Percentiles rank a stretch among this genome's conserved stretches.
These are phyloP conservation scores for Acrocalymma vagum DNA, from an alignment of 2,329 filamentous ascomycete genomes.

Conservation along the genomic window DNA sequence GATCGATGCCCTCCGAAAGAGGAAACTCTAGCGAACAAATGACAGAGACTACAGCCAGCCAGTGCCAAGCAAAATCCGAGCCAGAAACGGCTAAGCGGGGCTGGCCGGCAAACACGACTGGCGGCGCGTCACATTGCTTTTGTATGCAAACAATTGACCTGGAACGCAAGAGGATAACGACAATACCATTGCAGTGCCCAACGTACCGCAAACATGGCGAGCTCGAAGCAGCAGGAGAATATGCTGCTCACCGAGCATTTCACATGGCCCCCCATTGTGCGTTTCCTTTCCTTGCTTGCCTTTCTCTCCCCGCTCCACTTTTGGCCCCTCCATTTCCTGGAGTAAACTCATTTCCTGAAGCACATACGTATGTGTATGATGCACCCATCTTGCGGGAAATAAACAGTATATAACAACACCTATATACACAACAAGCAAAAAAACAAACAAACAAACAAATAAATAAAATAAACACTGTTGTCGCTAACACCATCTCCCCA, in stretches of 20 bases:
- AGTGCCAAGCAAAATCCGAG: slow-evolving; percentile 20
- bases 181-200: slow-evolving; percentile 10
- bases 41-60: too few species aligned
- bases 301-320: slow-evolving; percentile 6
- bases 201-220: slow-evolving; percentile 47
- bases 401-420: not conserved
- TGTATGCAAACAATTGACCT: too few species aligned
- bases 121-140: slow-evolving; percentile 24
- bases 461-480: too few species aligned
- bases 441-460: too few species aligned
- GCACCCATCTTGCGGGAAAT: not conserved
- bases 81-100: too few species aligned
- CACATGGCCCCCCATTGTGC: slow-evolving; percentile 88
- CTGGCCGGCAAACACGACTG: slow-evolving; percentile 32
- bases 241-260: slow-evolving; percentile 93
- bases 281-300: too few species aligned
- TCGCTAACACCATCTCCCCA: slow-evolving; percentile 8
- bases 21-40: too few species aligned
- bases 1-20: too few species aligned
- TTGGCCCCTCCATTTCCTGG: slow-evolving; percentile 3
- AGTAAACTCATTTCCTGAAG: too few species aligned
- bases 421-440: not conserved
- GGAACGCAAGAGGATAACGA: too few species aligned
- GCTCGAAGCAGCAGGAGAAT: slow-evolving; percentile 55
- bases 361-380: slow-evolving; percentile 3